A percentile compares a stretch with the other conserved stretches of the same genome.
These are phyloP conservation scores for Penicillium sp. DNA, from an alignment of 2,329 filamentous ascomycete genomes.

Conservation along the genomic window DNA sequence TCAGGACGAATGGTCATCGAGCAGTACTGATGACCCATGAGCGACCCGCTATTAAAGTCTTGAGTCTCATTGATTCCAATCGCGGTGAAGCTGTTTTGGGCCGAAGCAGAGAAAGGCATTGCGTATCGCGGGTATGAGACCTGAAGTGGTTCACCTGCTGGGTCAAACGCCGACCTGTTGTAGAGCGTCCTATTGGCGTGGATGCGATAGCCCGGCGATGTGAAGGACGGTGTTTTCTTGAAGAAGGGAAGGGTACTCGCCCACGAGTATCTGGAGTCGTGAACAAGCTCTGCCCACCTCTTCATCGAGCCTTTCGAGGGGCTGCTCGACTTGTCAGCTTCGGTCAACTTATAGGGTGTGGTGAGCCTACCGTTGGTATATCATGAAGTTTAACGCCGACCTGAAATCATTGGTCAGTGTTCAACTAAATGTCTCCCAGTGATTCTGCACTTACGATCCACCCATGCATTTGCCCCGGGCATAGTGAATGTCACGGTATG, in stretches of 20 bases:
- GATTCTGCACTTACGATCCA: constrained; percentile 24
- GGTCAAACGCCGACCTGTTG: constrained; percentile 28
- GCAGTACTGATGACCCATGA: constrained; percentile 41
- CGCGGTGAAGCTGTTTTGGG: constrained; percentile 34
- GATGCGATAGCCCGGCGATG: constrained; percentile 19
- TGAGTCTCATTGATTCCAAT: constrained; percentile 38
- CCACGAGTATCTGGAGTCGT: constrained; percentile 32
- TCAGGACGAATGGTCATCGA: constrained; percentile 48
- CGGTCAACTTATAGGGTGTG: not conserved
- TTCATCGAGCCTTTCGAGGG: constrained; percentile 27
- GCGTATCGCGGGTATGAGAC: constrained; percentile 43
- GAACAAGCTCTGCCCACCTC: constrained; percentile 31
- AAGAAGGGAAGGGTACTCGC: constrained; percentile 30
- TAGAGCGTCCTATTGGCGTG: constrained; percentile 24
- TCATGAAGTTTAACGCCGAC: constrained; percentile 33
- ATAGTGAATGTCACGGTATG: constrained; percentile 32
- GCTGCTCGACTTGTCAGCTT: constrained; percentile 11
- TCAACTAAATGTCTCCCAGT: not conserved
- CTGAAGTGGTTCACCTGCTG: constrained; percentile 36
- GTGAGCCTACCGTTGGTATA: constrained; percentile 29
- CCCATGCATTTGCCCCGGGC: constrained; percentile 28
- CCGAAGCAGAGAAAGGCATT: constrained; percentile 39
- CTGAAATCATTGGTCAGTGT: constrained; percentile 11
- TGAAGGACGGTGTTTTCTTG: constrained; percentile 27
- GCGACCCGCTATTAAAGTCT: constrained; percentile 44